Evolutionary conservation across 1,139 yeast species (phyloP).

Genomic region (Saccharomyces hybrid): DNA sequence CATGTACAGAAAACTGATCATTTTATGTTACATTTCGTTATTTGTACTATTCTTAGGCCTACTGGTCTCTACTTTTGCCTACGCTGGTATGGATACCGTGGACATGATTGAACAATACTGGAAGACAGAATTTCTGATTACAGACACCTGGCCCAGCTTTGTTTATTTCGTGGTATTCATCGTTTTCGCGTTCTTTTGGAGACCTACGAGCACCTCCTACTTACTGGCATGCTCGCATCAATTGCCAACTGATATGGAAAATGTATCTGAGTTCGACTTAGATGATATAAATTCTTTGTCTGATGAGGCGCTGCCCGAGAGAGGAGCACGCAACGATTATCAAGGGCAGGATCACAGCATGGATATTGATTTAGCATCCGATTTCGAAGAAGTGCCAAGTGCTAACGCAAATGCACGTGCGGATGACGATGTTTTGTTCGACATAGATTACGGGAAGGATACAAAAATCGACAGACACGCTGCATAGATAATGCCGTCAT

Average conservation of each 20-base stretch:
- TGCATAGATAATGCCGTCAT: not conserved
- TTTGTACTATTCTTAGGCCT: constrained; percentile 54
- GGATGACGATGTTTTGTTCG: not conserved
- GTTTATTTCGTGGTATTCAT: constrained; percentile 76
- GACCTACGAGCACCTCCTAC: no score
- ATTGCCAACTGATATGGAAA: constrained; percentile 68
- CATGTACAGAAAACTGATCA: constrained; percentile 71
- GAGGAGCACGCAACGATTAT: not conserved
- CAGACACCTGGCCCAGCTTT: constrained; percentile 89
- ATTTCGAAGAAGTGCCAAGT: not conserved
- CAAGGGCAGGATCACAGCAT: not conserved
- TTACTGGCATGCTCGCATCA: constrained; percentile 91
- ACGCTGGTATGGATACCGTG: constrained; percentile 65
- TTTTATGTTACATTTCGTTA: constrained; percentile 59
- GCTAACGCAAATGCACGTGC: not conserved
- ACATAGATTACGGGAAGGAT: not conserved
- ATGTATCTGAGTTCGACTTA: constrained; percentile 62
- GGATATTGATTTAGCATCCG: not conserved
- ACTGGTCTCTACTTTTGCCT: constrained; percentile 57
- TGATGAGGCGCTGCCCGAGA: not conserved
- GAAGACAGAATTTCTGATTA: constrained; percentile 79
- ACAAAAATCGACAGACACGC: not conserved
- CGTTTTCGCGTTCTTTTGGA: constrained; percentile 75
- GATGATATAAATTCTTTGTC: constrained; percentile 52
- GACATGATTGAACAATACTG: constrained; percentile 79